Evolutionary conservation across 78 protist species (phyloP).

Genomic region (Mantamonas sphyraenae): DNA sequence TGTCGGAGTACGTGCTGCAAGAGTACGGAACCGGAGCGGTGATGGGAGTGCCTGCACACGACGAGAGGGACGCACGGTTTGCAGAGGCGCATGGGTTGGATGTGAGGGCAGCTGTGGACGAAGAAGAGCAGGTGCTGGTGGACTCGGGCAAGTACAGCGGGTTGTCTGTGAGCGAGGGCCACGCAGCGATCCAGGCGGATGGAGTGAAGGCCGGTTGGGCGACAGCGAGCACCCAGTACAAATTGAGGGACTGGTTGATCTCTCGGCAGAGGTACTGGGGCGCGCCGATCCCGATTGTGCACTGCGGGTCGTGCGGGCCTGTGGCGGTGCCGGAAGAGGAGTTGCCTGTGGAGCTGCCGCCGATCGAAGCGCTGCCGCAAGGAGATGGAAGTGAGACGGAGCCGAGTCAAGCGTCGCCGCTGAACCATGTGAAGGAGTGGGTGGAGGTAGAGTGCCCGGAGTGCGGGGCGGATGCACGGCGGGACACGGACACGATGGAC

Average conservation of each 20-base stretch:
- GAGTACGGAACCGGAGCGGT: slow-evolving; percentile 78
- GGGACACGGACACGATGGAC: slow-evolving; percentile 87
- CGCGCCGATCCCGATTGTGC: slow-evolving; percentile 82
- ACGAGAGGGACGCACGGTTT: slow-evolving; percentile 66
- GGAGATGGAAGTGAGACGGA: background rate
- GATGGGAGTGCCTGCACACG: slow-evolving; percentile 89
- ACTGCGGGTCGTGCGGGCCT: slow-evolving; percentile 53
- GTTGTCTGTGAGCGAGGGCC: slow-evolving; percentile 22
- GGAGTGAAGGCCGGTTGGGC: background rate
- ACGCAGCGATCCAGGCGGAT: slow-evolving; percentile 13
- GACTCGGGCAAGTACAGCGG: no score
- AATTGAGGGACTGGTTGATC: slow-evolving; percentile 85
- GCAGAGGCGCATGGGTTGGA: slow-evolving; percentile 49
- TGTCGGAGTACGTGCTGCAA: slow-evolving; percentile 52
- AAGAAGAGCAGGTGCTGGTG: background rate
- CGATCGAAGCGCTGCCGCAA: background rate
- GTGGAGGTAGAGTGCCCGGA: slow-evolving; percentile 15
- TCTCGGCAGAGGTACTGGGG: slow-evolving; percentile 90
- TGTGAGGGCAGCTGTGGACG: no score
- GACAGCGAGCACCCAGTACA: slow-evolving; percentile 22
- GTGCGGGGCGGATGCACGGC: slow-evolving; percentile 29
- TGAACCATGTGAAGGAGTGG: background rate
- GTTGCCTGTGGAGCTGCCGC: slow-evolving; percentile 77
- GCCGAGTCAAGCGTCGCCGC: slow-evolving; percentile 8
- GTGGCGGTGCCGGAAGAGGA: slow-evolving; percentile 64